Conservation (phyloP, 352 stramenopile genomes). For the Phytophthora capsici region DNA sequence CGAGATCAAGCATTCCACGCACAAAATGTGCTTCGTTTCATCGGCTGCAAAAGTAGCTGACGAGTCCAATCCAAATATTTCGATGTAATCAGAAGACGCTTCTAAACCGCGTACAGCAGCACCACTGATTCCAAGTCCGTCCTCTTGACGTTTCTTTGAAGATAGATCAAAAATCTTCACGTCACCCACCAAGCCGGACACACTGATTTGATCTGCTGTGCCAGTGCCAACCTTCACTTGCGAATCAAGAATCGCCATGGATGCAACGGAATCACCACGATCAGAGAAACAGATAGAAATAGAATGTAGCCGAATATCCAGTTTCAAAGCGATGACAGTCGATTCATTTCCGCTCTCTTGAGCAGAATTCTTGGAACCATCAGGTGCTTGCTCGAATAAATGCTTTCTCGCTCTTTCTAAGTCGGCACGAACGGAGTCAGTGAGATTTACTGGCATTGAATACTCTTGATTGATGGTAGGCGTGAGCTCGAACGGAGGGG, state of each 20-base stretch:
- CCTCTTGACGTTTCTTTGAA: slow-evolving; percentile 39
- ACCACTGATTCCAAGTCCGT: slow-evolving; percentile 32
- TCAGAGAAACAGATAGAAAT: slow-evolving; percentile 83
- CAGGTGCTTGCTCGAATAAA: slow-evolving; percentile 46
- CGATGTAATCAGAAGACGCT: slow-evolving; percentile 40
- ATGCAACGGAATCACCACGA: slow-evolving; percentile 66
- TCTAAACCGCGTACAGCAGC: slow-evolving; percentile 16
- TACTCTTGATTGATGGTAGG: slow-evolving; percentile 75
- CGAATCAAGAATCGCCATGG: slow-evolving; percentile 69
- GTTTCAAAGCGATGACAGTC: slow-evolving; percentile 38
- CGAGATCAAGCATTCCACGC: slow-evolving; percentile 52
- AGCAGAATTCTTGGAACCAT: slow-evolving; percentile 3
- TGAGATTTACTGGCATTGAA: slow-evolving; percentile 71
- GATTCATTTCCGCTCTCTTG: slow-evolving; percentile 4
- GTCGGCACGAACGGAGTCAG: slow-evolving; percentile 82
- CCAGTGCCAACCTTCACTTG: slow-evolving; percentile 42
- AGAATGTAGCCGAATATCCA: slow-evolving; percentile 69
- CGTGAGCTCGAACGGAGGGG: slow-evolving; percentile 67
- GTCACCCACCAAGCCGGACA: slow-evolving; percentile 63
- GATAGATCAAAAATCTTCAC: slow-evolving; percentile 78
- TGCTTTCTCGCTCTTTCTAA: slow-evolving; percentile 77
- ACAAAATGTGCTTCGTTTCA: slow-evolving; percentile 43
- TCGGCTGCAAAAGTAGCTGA: slow-evolving; percentile 19
- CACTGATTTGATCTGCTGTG: slow-evolving; percentile 34
- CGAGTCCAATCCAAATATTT: slow-evolving; percentile 66